Evolutionary conservation across 164 flowering plant species (phyloP), one percentile per base, ranked within the genome.

Genomic region (Malania oleifera): DNA sequence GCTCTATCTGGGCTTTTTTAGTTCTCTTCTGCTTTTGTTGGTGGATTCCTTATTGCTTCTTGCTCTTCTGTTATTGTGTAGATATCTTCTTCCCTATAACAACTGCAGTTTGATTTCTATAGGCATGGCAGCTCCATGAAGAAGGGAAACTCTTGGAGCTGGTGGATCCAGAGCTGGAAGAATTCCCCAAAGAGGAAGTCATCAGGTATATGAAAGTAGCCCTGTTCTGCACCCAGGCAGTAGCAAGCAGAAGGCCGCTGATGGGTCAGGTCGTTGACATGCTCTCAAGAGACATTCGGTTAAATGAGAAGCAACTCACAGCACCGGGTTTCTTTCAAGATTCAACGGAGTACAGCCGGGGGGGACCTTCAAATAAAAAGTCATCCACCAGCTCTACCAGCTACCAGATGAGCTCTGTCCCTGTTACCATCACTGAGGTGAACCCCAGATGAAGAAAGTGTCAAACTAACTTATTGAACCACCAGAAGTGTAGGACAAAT

Each of bases 191-290:
- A 66, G 85, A 80, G 56, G 82, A 82, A 69, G 80, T 75, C 19
- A 41, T 73, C 39, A 76, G 86, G 59, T 81, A 69, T 73, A 73
- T 85, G 39, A 88, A 82, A 72, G 78, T 88, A 25, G 96, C 90
- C 7, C 73, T 88, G 34, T 88, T 88, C 77, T 88, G 96, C 79
- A 79, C 92, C 39, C 96, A 88, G 69, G 81, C 80, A 56, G 52
- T 69, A 35, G 84, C 88, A 35, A 75, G 18, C 60, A 67, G 83
- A 53, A 73, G 96, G 63, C 96, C 96, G 15, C 35, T 52, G 29
- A 88, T 88, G 96, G 75, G 79, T 59, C 90, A 83, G 56, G 90
- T 85, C 19, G 68, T 85, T 24, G 77, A 76, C 31, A 83, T 87
- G 96, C 83, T 87, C 25, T 73, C 96, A 3, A 82, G 64, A 65